These are phyloP conservation scores for Puccinia polysora DNA, from an alignment of 1,284 basidiomycete species.

Conservation along the genomic window DNA sequence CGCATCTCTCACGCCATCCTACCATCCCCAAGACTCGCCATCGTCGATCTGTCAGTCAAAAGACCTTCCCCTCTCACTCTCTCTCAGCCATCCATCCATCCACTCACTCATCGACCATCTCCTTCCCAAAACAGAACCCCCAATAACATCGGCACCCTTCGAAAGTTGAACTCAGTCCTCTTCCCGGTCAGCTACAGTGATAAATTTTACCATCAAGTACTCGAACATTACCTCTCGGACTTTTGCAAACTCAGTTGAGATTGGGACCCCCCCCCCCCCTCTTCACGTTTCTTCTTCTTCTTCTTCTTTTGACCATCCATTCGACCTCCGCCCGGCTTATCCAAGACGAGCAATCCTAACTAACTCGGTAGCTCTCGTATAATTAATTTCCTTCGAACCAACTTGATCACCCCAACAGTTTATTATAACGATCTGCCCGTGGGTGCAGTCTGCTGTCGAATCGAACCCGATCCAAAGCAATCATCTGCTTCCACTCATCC, in stretches of 20 bases:
- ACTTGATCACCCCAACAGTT: not conserved
- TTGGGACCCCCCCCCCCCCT: not conserved
- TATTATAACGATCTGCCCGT: constrained; percentile 42
- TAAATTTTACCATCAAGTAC: constrained; percentile 30
- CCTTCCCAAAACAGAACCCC: not conserved
- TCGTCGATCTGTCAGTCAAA: constrained; percentile 23
- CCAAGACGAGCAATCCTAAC: not conserved
- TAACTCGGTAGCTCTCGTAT: not conserved
- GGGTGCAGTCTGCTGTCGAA: constrained; percentile 28
- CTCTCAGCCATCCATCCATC: not conserved
- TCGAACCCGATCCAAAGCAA: constrained; percentile 22
- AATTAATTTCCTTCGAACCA: too few species aligned
- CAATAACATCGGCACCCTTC: constrained; percentile 31
- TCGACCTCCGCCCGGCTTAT: not conserved
- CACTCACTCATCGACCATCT: too few species aligned
- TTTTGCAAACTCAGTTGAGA: constrained; percentile 39
- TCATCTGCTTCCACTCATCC: not conserved
- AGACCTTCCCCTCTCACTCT: not conserved
- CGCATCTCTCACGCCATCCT: not conserved
- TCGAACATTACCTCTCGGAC: constrained; percentile 26
- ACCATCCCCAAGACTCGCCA: not conserved
- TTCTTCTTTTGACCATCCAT: not conserved
- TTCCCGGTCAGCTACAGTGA: constrained; percentile 40
- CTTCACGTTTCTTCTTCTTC: not conserved
- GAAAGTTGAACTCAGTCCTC: constrained; percentile 34